Evolutionary conservation across 1,139 yeast species (phyloP).

Genomic region (Eremothecium cymbalariae): DNA sequence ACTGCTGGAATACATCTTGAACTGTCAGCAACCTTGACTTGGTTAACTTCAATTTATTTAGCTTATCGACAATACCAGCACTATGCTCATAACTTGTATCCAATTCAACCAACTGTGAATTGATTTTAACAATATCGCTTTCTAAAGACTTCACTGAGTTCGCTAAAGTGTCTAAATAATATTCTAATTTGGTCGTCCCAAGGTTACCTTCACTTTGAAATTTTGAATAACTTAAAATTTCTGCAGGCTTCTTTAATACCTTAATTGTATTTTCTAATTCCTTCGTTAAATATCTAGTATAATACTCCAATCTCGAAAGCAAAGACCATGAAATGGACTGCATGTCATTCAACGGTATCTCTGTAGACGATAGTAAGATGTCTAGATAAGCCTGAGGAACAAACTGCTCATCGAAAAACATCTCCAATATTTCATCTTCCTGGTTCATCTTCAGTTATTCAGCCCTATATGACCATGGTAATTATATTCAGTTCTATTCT

Average conservation of each 20-base stretch:
- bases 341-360: slow-evolving; percentile 28
- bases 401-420: slow-evolving; percentile 43
- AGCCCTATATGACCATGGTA: no score
- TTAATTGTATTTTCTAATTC: slow-evolving; percentile 44
- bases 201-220: slow-evolving; percentile 5
- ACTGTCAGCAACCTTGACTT: slow-evolving; percentile 42
- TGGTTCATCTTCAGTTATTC: slow-evolving; percentile 7
- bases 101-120: slow-evolving; percentile 23
- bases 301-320: slow-evolving; percentile 52
- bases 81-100: slow-evolving; percentile 17
- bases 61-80: slow-evolving; percentile 33
- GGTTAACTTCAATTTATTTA: slow-evolving; percentile 39
- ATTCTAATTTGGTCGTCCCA: slow-evolving; percentile 49
- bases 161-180: slow-evolving; percentile 51
- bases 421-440: slow-evolving; percentile 34
- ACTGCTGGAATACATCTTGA: slow-evolving; percentile 38
- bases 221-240: slow-evolving; percentile 25
- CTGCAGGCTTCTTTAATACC: slow-evolving; percentile 34
- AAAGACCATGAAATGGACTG: slow-evolving; percentile 37
- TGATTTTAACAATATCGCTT: slow-evolving; percentile 39
- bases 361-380: slow-evolving; percentile 34
- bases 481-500: no score
- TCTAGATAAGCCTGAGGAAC: slow-evolving; percentile 45
- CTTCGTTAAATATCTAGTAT: slow-evolving; percentile 47
- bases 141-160: slow-evolving; percentile 50